Evolutionary conservation across 768 basidiomycete species (phyloP).

Genomic region (Floccularia luteovirens): DNA sequence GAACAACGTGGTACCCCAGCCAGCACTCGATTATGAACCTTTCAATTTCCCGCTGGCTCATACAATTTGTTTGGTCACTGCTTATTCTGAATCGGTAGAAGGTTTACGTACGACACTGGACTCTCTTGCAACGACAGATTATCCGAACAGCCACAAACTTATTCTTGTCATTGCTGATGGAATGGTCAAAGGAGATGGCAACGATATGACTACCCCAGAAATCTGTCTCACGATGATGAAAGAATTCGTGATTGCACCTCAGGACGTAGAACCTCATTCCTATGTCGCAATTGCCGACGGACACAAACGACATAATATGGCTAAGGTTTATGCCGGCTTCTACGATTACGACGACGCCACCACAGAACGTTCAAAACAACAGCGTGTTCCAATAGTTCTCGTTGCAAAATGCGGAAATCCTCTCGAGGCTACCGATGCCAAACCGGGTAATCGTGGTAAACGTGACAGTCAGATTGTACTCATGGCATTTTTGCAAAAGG

Average conservation of each 20-base stretch:
- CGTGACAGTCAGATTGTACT: conserved; percentile 97
- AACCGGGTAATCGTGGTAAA: conserved; percentile 98
- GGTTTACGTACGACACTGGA: conserved; percentile 97
- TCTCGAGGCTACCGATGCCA: conserved; percentile 77
- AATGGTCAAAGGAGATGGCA: conserved; percentile 96
- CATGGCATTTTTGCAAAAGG: conserved; percentile 97
- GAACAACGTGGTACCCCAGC: conserved; percentile 85
- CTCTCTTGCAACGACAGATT: conserved; percentile 96
- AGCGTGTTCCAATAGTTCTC: conserved; percentile 91
- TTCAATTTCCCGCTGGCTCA: conserved; percentile 95
- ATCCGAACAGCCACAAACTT: conserved; percentile 95
- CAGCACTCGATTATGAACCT: conserved; percentile 84
- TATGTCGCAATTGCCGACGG: conserved; percentile 99
- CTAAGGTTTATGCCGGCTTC: conserved; percentile 96
- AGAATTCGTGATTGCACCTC: conserved; percentile 71
- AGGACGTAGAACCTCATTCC: conserved; percentile 88
- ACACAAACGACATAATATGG: conserved; percentile 99
- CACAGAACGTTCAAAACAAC: conserved; percentile 87
- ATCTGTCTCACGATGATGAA: conserved; percentile 97
- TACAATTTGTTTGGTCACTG: conserved; percentile 94
- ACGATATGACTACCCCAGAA: conserved; percentile 84
- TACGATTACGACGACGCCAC: conserved; percentile 93
- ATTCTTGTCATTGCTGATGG: conserved; percentile 96
- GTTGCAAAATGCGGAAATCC: conserved; percentile 97
- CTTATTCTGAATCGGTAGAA: conserved; percentile 95